Percentiles rank a stretch among this genome's conserved stretches.
Evolutionary conservation across 306 rosid species (phyloP).

Genomic region (Trifolium pratense): DNA sequence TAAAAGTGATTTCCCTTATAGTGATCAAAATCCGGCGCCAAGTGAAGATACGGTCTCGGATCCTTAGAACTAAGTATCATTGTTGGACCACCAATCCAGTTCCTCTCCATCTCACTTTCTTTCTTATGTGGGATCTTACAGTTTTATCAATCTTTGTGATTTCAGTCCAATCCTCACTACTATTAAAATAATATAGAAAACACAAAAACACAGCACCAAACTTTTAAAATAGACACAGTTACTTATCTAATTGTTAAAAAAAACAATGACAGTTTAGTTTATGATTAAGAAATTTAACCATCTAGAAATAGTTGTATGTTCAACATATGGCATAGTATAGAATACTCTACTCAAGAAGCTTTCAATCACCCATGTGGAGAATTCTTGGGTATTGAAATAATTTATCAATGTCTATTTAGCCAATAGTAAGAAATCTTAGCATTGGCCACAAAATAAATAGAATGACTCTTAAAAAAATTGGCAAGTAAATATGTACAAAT

Average conservation of each 20-base stretch:
- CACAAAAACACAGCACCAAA: slow-evolving; percentile 6
- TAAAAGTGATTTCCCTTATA: too few species aligned
- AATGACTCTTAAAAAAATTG: slow-evolving; percentile 12
- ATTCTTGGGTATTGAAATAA: background rate
- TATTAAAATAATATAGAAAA: slow-evolving; percentile 21
- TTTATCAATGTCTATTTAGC: slow-evolving; percentile 3
- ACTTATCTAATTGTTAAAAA: slow-evolving; percentile 18
- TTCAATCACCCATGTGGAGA: slow-evolving; percentile 27
- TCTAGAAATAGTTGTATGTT: slow-evolving; percentile 7
- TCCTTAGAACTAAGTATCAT: too few species aligned
- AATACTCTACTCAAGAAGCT: slow-evolving; percentile 28
- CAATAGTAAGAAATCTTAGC: slow-evolving; percentile 5
- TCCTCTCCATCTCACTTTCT: too few species aligned
- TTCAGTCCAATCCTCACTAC: slow-evolving; percentile 22
- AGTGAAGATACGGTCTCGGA: too few species aligned
- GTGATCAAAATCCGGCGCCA: too few species aligned
- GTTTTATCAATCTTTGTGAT: background rate
- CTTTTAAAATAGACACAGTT: background rate
- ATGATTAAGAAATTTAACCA: slow-evolving; percentile 28
- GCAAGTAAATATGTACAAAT: slow-evolving; percentile 13
- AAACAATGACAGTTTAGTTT: slow-evolving; percentile 10
- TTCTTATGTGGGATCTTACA: slow-evolving; percentile 5
- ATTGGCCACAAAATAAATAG: slow-evolving; percentile 10
- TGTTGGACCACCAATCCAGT: too few species aligned
- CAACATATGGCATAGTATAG: slow-evolving; percentile 13